Evolutionary conservation across 306 rosid genomes (phyloP).

Genomic region (Malus sylvestris): DNA sequence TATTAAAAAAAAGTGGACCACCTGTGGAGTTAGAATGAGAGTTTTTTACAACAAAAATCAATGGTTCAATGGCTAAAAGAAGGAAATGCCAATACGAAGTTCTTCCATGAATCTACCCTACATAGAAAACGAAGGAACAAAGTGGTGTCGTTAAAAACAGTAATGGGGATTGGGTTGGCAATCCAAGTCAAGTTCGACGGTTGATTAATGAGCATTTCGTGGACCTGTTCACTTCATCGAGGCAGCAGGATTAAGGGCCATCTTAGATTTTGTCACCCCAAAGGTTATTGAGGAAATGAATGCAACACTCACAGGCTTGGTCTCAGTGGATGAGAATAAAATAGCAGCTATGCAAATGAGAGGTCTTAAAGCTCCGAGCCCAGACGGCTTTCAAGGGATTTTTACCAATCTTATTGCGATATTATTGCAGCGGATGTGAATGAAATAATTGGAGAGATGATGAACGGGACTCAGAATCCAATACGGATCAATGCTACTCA

Average conservation of each 20-base stretch:
- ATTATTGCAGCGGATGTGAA: accelerated
- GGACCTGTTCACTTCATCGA: accelerated
- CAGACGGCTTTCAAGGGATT: neutral
- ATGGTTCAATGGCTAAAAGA: neutral
- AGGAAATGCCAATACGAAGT: neutral
- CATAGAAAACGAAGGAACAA: neutral
- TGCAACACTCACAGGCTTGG: accelerated
- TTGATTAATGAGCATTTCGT: neutral
- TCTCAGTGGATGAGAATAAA: neutral
- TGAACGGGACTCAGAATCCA: accelerated
- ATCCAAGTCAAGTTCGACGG: accelerated
- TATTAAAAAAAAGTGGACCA: too few species aligned
- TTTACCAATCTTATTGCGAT: neutral
- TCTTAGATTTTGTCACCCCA: too few species aligned
- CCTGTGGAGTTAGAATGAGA: neutral
- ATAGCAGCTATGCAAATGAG: accelerated
- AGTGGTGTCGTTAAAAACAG: accelerated
- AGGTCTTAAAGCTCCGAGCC: neutral
- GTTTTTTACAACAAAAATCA: neutral
- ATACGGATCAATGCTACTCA: neutral
- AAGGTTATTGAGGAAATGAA: neutral
- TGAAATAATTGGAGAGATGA: accelerated
- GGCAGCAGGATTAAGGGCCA: accelerated
- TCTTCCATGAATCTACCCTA: neutral
- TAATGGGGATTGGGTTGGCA: neutral